These are phyloP conservation scores for Colletotrichum shisoi DNA, from an alignment of 2,329 filamentous ascomycete species.

Conservation along the genomic window DNA sequence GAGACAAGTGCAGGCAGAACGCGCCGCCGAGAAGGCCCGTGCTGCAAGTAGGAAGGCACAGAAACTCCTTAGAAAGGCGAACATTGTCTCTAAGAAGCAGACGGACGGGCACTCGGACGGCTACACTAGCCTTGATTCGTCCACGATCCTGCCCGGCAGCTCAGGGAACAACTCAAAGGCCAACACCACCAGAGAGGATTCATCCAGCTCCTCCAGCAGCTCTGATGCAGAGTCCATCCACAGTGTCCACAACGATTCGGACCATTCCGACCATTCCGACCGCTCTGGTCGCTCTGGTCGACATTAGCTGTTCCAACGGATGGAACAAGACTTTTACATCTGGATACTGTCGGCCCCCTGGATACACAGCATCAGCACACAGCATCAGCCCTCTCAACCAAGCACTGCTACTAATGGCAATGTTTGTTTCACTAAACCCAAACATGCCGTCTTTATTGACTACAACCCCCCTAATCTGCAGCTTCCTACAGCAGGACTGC, in stretches of 20 bases:
- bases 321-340: not conserved
- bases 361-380: conserved; percentile 9
- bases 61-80: conserved; percentile 59
- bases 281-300: conserved; percentile 21
- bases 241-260: conserved; percentile 40
- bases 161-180: conserved; percentile 47
- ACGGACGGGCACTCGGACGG: conserved; percentile 56
- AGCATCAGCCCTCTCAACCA: not conserved
- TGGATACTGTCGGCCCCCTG: no score
- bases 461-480: conserved; percentile 20
- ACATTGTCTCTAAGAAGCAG: conserved; percentile 54
- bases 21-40: conserved; percentile 68
- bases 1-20: conserved; percentile 82
- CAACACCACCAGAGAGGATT: conserved; percentile 45
- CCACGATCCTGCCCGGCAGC: conserved; percentile 52
- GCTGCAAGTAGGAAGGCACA: conserved; percentile 53
- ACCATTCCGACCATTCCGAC: conserved; percentile 18
- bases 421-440: not conserved
- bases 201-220: conserved; percentile 45
- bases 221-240: conserved; percentile 53
- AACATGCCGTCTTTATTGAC: conserved; percentile 4
- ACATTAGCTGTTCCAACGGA: conserved; percentile 13
- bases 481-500: not conserved
- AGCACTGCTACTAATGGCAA: not conserved
- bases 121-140: conserved; percentile 57